Evolutionary conservation across 495 filamentous ascomycete species (phyloP), one percentile per base, ranked within the genome.

Genomic region (Xylaria nigripes): DNA sequence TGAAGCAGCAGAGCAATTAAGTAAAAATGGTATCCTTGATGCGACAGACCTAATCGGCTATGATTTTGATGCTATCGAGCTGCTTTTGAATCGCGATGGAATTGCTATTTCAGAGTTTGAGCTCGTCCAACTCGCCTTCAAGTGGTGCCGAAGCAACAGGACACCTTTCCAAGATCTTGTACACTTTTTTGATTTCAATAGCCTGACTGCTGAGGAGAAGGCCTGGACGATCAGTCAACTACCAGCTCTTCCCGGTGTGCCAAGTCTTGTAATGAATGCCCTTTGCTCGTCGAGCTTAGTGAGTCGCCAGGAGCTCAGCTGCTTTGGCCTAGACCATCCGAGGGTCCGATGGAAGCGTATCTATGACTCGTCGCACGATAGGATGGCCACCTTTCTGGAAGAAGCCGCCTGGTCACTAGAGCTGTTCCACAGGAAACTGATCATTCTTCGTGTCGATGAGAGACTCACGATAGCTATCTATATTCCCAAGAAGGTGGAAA

Each of bases 391-490:
- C 0, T 76, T 77, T 54, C 55, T 76, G 8, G 67, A 70, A 18
- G 57, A 61, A 15, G 48, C 64, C 1, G 49, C 55, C 19, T 63
- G 59, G 46, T 48, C 59, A 1, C 43, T 77, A 3, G 72, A 72
- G 43, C 42, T 71, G 0, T 80, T 76, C 48, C 70, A 78, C 52
- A 62, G 63, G 10, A 79, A 78, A 45, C 57, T 80, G 3, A 70
- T 80, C 24, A 59, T 77, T 12, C 52, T 77, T 18, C 66, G 56
- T 7, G 62, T 75, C n/a, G 68, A 76, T 46, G 67, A 75, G 48
- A 64, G 76, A 9, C 63, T 79, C 12, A 77, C 72, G 2, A 27
- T 80, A 8, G 76, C 69, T 4, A 71, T 80, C 19, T 80, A 80
- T 52, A 56, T 80, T 4, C 76, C 76, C 5, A 61, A 65, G 51